A percentile compares a stretch with the other conserved stretches of the same genome.
Conservation (phyloP, 2,329 filamentous ascomycete genomes). For the Talaromyces pinophilus region DNA sequence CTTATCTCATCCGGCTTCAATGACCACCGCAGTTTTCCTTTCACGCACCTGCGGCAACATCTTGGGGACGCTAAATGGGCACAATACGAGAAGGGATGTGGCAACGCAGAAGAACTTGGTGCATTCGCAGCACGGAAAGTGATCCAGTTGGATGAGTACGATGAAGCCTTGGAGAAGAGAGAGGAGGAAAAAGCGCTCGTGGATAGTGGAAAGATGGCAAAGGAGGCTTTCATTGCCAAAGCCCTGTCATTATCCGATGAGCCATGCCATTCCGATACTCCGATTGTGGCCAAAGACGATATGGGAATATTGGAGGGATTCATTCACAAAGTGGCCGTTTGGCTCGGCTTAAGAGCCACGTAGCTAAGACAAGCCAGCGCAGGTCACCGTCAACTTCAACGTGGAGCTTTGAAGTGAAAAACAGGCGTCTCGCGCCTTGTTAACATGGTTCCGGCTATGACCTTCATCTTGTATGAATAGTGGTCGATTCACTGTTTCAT, state of each 20-base stretch:
- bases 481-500: too few species aligned
- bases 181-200: slow-evolving; percentile 2
- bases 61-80: neutral
- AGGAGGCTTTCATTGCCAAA: neutral
- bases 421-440: too few species aligned
- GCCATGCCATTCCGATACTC: too few species aligned
- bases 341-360: too few species aligned
- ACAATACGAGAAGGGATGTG: neutral
- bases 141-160: neutral
- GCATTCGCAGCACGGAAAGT: neutral
- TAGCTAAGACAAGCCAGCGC: neutral
- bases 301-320: neutral
- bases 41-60: slow-evolving; percentile 15
- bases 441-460: too few species aligned
- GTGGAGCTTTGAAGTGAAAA: too few species aligned
- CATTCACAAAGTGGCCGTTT: neutral
- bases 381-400: too few species aligned
- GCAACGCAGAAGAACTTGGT: neutral
- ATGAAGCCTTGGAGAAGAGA: neutral
- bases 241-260: neutral
- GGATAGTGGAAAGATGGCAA: slow-evolving; percentile 9
- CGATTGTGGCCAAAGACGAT: too few species aligned
- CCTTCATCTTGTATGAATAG: too few species aligned
- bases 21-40: slow-evolving; percentile 35
- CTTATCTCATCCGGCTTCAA: slow-evolving; percentile 38